Evolutionary conservation across 805 yeast genomes (phyloP), one percentile per base, ranked within the genome.

Genomic region (Scheffersomyces stipitis): DNA sequence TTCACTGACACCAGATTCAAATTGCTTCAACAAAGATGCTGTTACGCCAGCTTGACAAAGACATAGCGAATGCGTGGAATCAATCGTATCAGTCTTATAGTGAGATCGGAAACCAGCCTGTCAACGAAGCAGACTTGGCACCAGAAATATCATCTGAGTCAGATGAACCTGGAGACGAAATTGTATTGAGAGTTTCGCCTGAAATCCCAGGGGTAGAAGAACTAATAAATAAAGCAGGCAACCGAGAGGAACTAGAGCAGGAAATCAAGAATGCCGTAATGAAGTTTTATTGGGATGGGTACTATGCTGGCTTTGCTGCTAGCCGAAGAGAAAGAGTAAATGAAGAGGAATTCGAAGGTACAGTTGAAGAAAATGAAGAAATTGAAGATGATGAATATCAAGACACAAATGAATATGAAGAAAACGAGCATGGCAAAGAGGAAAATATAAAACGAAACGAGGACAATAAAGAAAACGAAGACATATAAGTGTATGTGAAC

Each of bases 211-310:
- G 33, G 5, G 20, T 58, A n/a, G 30, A 31, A 9, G 26, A 41
- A 23, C 6, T 57, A 12, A 50, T 60, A 4, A 52, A 45, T 5
- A 23, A 30, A 1, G 51, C 47, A 9, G 28, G 34, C 3, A 40
- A 57, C 28, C 34, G 31, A 12, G 39, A 32, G 2, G 44, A 41
- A 12, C 33, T 62, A 23, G 44, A 49, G 31, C 29, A 36, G 8
- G 66, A 60, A 31, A 26, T 62, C 16, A 60, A 57, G 35, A 36
- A 47, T 2, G 13, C 57, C 23, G 35, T 51, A 5, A 55, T 59
- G 59, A 47, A 58, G 33, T 51, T 50, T 49, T 64, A 54, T 38
- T 64, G 69, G 69, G 45, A 51, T 24, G 70, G 70, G 2, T 62
- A 44, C 37, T 52, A 56, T 38, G 37, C 46, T n/a, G 65, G 64